These are phyloP conservation scores for Lycium ferocissimum DNA, from an alignment of 257 asterid genomes.

Conservation along the genomic window DNA sequence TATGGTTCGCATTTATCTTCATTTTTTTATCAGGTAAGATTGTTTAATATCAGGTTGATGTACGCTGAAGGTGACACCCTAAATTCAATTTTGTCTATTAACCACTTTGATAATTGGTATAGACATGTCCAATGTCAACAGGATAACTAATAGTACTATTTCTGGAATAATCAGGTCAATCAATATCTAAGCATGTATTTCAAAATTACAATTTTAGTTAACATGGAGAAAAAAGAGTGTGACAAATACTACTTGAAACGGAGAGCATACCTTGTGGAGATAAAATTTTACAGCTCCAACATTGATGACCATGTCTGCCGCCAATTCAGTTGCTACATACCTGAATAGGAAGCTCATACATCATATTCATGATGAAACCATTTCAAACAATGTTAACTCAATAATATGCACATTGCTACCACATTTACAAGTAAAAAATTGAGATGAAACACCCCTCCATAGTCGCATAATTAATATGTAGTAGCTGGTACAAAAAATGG, in stretches of 20 bases:
- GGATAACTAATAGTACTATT: not conserved
- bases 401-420: not conserved
- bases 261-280: constrained; percentile 56
- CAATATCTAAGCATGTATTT: not conserved
- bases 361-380: not conserved
- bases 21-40: too few relatives aligned
- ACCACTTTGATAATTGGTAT: not conserved
- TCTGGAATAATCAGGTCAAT: constrained; percentile 18
- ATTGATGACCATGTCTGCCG: constrained; percentile 48
- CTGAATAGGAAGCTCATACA: constrained; percentile 40
- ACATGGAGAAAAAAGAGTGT: not conserved
- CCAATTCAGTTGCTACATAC: constrained; percentile 58
- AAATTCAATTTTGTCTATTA: not conserved
- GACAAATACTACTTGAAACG: not conserved
- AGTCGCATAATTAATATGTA: not conserved
- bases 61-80: not conserved
- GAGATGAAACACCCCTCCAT: not conserved
- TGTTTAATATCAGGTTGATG: not conserved
- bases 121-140: not conserved
- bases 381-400: not conserved
- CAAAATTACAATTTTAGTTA: not conserved
- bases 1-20: not conserved
- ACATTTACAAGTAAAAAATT: not conserved
- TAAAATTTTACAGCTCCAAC: constrained; percentile 56
- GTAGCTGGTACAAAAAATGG: not conserved